Base-by-base conservation (phyloP, 2,329 filamentous ascomycete genomes). In the Byssochlamys sp. region DNA sequence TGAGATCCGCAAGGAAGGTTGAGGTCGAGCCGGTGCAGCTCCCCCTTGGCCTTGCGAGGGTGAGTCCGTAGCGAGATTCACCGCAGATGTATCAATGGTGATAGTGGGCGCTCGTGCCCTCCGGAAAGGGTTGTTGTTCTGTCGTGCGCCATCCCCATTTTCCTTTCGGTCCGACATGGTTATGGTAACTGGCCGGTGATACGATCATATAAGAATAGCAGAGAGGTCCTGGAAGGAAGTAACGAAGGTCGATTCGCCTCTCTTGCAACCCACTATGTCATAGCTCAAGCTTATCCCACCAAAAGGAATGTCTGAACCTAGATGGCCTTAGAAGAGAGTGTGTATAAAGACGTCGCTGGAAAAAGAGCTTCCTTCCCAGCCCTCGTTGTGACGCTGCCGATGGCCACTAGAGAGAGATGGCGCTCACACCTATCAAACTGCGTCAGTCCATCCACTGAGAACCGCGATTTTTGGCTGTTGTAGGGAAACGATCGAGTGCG, bases 81-180 rank as follows among this genome's bases (percentile, higher is more conserved):
- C 78, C 56, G 80, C 78, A 58, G 80, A 81, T 25, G 80, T 82
- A 66, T 83, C 80, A 60, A 83, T 81, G 29, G 80, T 82, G 55
- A 82, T 83, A 10, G 80, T 82, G 25, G 80, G 80, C 5, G 78
- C 77, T 57, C 77, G 70, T 62, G 72, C 72, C 58, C 76, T 69
- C 57, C 73, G 71, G 56, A 73, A 62, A 54, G 72, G 73, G n/a
- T 63, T 19, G 19, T 64, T 9, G 68, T 61, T 26, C 65, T 19
- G 64, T 35, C 63, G 65, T 28, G 65, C 57, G 60, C 67, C 64
- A 54, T 71, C 65, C 55, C 61, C 65, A 56, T 69, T 61, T 31
- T 54, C 57, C 57, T 58, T 63, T 52, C 65, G 55, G 53, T 71
- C 63, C 52, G 69, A 65, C 72, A 74, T 74, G 59, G 24, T 56